A percentile compares a stretch with the other conserved stretches of the same genome.
These are phyloP conservation scores for Pyrenopolyporus hunteri DNA, from an alignment of 495 filamentous ascomycete genomes.

Conservation along the genomic window DNA sequence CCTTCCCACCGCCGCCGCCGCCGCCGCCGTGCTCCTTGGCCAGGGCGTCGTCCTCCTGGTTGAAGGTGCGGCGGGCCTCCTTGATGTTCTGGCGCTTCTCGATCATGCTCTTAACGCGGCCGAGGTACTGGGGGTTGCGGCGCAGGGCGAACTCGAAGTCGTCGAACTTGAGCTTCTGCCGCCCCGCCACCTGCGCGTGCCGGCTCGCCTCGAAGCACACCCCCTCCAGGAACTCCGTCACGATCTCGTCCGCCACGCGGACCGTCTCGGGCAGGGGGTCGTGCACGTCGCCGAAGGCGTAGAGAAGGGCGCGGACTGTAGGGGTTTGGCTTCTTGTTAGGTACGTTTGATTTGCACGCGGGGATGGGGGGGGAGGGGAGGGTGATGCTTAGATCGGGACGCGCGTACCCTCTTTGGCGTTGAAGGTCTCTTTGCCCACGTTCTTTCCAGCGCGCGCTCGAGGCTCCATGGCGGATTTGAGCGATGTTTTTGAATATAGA, in stretches of 20 bases:
- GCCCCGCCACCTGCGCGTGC: slow-evolving; percentile 77
- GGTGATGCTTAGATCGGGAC: background rate
- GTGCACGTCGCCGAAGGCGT: slow-evolving; percentile 79
- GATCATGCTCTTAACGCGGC: slow-evolving; percentile 86
- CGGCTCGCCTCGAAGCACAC: slow-evolving; percentile 86
- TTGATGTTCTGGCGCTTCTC: slow-evolving; percentile 81
- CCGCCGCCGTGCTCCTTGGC: slow-evolving; percentile 39
- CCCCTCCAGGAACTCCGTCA: slow-evolving; percentile 89
- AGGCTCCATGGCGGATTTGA: slow-evolving; percentile 63
- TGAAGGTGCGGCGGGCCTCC: slow-evolving; percentile 71
- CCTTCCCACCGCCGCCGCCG: slow-evolving; percentile 5
- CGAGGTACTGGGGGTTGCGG: slow-evolving; percentile 81
- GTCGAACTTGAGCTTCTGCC: slow-evolving; percentile 96
- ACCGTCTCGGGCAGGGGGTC: slow-evolving; percentile 81
- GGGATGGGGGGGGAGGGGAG: background rate
- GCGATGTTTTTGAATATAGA: background rate
- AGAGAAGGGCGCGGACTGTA: slow-evolving; percentile 78
- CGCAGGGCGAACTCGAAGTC: slow-evolving; percentile 94
- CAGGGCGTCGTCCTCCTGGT: slow-evolving; percentile 50
- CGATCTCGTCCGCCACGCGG: slow-evolving; percentile 87
- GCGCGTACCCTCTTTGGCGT: slow-evolving; percentile 71
- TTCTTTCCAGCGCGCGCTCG: slow-evolving; percentile 79
- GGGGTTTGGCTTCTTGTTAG: slow-evolving; percentile 5
- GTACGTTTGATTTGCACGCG: slow-evolving; percentile 9
- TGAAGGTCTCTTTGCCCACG: slow-evolving; percentile 89